Evolutionary conservation across 192 early-diverging fungal genomes (phyloP), one percentile per base, ranked within the genome.

Genomic region (Helicostylum pulchrum): DNA sequence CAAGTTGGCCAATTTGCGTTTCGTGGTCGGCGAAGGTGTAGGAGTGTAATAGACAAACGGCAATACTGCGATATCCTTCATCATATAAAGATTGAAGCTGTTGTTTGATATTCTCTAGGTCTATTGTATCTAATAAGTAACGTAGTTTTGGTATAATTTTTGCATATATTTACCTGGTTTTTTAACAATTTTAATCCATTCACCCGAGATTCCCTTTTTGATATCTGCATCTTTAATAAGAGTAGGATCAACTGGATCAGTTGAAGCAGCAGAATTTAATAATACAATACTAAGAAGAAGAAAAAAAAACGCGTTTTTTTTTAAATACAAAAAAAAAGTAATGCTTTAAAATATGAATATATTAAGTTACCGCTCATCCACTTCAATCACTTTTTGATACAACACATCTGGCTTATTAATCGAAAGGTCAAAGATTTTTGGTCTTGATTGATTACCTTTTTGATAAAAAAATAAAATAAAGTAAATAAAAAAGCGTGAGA

Each of bases 11-110:
- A 19, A 95, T 61, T 20, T 66, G 53, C n/a, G 69, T 63, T 72
- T 99, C 97, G 65, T 99, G 95, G 0, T 84, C 90, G 12, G 86
- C 80, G 68, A 84, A 97, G n/a, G 94, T 96, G 76, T 89, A 97
- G 1, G 93, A 87, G 72, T 99, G 97, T 83, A 97, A 88, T 51
- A 99, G 76, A 67, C 94, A 97, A 14, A 99, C 83, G 31, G 95
- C 92, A 14, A 97, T 80, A 53, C 94, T 97, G 46, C 83, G 78
- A 65, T 89, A 92, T 21, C 94, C 94, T n/a, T 78, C 62, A 12
- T 75, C 78, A 51, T 83, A 87, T 17, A 94, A 70, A 9, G 55
- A 58, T 54, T 81, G 67, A 43, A 99, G 75, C 51, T 89, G 77
- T 14, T 57, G 15, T 42, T 83, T 80, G 20, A 95, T 77, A 6